Base-by-base conservation (phyloP, 106 monocot species). In the Allium fistulosum region DNA sequence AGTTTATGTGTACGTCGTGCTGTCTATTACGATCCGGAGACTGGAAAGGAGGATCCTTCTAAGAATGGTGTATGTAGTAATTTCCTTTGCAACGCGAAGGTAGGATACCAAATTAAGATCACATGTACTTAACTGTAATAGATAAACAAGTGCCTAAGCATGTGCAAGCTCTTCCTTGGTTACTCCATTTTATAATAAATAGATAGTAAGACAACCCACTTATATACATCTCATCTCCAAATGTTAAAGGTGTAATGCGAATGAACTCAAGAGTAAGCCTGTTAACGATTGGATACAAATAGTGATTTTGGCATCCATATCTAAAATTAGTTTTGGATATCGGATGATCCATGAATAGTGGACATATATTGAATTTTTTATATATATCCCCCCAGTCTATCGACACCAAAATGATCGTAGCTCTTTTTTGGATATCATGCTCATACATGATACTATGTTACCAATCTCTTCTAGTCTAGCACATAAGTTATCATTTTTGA, bases 31-130 rank as follows among this genome's bases (percentile, higher is more conserved):
- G 92, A 97, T 68, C 82, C 96, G 26, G 96, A 89, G 68, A 92
- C 96, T 50, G 86, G 96, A 66, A 84, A 89, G 17, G 92, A 97
- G 74, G 96, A 97, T 67, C 84, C 88, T 48, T 80, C 84, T 53
- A 97, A 97, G 86, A 89, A 87, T 1, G 96, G 96, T 72, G 78
- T 97, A 17, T 97, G 96, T 80, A 97, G 96, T 79, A 97, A 97
- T 75, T 97, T 89, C 75, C 88, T 96, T 50, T 97, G 92, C 10
- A 82, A 97, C 62, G 80, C 86, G 18, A 97, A 89, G 48, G 84
- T 92, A 27, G 96, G 96, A 13, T 91, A 97, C 61, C 84, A 92
- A 68, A 76, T 97, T 80, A 57, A 81, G 75, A 74, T 97, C 53
- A 82, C 96, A 77, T 91, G 96, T 97, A 82, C 51, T 3, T 65